phyloP scores from a whole-genome alignment of 441 rosid species.

The Dalechampia spathulata region DNA sequence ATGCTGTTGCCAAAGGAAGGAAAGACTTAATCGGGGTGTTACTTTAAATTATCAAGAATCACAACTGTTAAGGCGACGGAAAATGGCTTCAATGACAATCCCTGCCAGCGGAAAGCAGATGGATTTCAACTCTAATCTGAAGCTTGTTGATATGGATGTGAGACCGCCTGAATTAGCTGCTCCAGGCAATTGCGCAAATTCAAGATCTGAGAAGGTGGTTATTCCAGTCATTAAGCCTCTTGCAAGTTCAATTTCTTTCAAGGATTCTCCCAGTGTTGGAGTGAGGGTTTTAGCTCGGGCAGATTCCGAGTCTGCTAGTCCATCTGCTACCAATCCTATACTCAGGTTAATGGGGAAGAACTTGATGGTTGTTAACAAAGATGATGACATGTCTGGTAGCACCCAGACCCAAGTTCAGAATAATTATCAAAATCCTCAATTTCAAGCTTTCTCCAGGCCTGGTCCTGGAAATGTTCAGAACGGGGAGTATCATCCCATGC shows the following conservation, averaged over 20 bases:
- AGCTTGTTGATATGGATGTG: slow-evolving; percentile 22
- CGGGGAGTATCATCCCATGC: slow-evolving; percentile 20
- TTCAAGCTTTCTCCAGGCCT: slow-evolving; percentile 25
- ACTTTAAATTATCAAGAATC: slow-evolving; percentile 45
- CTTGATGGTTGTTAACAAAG: slow-evolving; percentile 77
- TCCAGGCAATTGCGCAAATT: slow-evolving; percentile 19
- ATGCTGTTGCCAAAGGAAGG: slow-evolving; percentile 83
- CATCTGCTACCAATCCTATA: slow-evolving; percentile 67
- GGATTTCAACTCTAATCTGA: slow-evolving; percentile 16
- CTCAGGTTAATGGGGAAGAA: slow-evolving; percentile 96
- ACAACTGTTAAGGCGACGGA: slow-evolving; percentile 46
- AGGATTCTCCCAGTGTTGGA: slow-evolving; percentile 35
- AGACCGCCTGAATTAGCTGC: slow-evolving; percentile 33
- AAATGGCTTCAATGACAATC: slow-evolving; percentile 33
- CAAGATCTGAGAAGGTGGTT: slow-evolving; percentile 30
- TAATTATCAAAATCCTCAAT: slow-evolving; percentile 23
- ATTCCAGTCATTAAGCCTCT: slow-evolving; percentile 22
- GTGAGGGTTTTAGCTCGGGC: slow-evolving; percentile 24
- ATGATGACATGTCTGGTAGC: slow-evolving; percentile 33
- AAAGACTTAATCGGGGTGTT: slow-evolving; percentile 39
- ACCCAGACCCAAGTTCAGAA: slow-evolving; percentile 25
- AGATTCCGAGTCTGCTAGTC: slow-evolving; percentile 38
- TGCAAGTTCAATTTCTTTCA: slow-evolving; percentile 23
- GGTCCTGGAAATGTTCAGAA: slow-evolving; percentile 21
- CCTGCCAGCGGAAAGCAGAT: slow-evolving; percentile 29